Conservation (phyloP, 2,329 filamentous ascomycete species). For the Neopestalotiopsis sp. region DNA sequence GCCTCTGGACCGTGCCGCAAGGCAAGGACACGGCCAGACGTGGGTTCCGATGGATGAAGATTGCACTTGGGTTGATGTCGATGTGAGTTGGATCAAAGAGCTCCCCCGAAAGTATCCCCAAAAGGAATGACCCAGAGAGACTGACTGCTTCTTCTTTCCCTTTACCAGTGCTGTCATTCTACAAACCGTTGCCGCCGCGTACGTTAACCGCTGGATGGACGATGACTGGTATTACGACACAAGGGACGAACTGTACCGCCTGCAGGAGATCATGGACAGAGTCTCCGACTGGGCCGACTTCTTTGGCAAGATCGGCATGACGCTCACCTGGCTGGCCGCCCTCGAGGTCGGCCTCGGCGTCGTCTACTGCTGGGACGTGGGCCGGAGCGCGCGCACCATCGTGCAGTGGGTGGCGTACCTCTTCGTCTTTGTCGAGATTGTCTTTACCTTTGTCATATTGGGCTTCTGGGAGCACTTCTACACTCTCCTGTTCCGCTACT, state of each 20-base stretch:
- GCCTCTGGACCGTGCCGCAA: not conserved
- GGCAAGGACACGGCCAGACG: slow-evolving; percentile 1
- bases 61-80: slow-evolving; percentile 5
- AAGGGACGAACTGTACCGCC: not conserved
- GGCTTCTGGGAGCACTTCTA: not conserved
- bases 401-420: slow-evolving; percentile 5
- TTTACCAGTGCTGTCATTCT: not conserved
- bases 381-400: not conserved
- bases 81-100: not conserved
- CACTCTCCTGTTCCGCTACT: not conserved
- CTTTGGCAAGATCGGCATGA: not conserved
- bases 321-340: not conserved
- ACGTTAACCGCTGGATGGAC: not conserved
- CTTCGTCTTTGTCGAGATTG: not conserved
- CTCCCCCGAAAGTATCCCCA: not conserved
- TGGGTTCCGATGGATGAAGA: slow-evolving; percentile 8
- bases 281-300: not conserved
- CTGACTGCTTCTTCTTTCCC: not conserved
- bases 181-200: not conserved
- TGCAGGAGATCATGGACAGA: not conserved
- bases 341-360: slow-evolving; percentile 12
- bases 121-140: not conserved
- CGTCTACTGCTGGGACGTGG: slow-evolving; percentile 4
- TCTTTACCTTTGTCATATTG: not conserved
- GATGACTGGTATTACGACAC: not conserved